Evolutionary conservation across 2,329 filamentous ascomycete genomes (phyloP).

Genomic region (Decorospora gaudefroyi): DNA sequence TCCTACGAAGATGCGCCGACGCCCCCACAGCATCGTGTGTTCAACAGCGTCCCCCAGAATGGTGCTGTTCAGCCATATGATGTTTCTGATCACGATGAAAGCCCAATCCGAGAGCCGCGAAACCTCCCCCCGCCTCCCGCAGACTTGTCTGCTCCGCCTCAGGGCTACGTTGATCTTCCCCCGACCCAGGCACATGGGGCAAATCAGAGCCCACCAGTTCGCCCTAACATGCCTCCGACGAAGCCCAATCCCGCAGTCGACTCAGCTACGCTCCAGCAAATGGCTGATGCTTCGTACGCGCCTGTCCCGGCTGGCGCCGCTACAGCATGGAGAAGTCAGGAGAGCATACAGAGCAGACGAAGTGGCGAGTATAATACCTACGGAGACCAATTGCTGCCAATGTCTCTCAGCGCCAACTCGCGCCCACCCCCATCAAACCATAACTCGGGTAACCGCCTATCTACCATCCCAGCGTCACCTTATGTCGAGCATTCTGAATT

Average conservation of each 20-base stretch:
- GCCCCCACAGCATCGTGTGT: constrained; percentile 49
- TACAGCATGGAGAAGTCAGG: constrained; percentile 48
- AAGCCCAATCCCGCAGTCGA: constrained; percentile 85
- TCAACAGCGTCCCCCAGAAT: constrained; percentile 21
- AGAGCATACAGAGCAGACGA: constrained; percentile 37
- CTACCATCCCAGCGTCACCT: constrained; percentile 55
- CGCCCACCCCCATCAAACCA: constrained; percentile 62
- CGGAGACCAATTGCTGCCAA: constrained; percentile 26
- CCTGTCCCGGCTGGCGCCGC: constrained; percentile 45
- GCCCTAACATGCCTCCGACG: constrained; percentile 74
- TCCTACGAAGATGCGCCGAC: constrained; percentile 46
- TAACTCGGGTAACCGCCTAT: constrained; percentile 45
- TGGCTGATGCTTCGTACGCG: constrained; percentile 70
- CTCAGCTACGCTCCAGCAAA: constrained; percentile 75
- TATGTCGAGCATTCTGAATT: constrained; percentile 49
- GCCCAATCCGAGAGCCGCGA: constrained; percentile 32
- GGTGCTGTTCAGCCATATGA: constrained; percentile 33
- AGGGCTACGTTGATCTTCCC: constrained; percentile 75
- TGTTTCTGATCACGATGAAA: constrained; percentile 39
- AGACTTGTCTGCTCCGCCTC: constrained; percentile 54
- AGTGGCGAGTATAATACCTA: constrained; percentile 39
- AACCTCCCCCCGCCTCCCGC: constrained; percentile 42
- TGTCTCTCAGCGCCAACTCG: constrained; percentile 51
- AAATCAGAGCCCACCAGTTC: constrained; percentile 68
- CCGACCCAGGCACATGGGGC: constrained; percentile 79